Conservation (phyloP, 176 grass and related monocot genomes). For the Aegilops umbellulata region DNA sequence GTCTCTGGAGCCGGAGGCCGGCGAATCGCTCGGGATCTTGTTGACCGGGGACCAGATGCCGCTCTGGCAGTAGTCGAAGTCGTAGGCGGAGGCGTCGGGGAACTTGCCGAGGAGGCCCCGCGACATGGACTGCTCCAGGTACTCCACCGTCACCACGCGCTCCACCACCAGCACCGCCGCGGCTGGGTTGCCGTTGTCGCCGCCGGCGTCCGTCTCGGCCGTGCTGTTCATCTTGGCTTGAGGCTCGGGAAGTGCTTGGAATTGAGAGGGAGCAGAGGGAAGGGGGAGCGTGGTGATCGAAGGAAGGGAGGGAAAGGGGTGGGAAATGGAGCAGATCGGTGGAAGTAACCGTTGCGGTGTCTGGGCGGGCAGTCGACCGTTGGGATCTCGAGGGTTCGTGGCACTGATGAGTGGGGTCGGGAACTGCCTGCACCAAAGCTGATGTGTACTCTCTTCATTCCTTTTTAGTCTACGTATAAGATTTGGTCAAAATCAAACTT, state of each 20-base stretch:
- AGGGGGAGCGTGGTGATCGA: background rate
- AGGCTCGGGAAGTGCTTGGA: background rate
- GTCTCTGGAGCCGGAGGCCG: constrained; percentile 6
- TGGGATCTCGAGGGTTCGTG: background rate
- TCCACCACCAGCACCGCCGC: constrained; percentile 47
- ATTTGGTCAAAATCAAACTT: too few relatives aligned
- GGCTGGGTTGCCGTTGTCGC: background rate
- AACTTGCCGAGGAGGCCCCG: constrained; percentile 80
- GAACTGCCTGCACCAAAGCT: background rate
- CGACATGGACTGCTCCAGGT: constrained; percentile 75
- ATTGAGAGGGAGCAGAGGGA: background rate
- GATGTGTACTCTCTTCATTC: too few relatives aligned
- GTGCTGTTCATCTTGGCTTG: constrained; percentile 20
- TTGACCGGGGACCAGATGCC: constrained; percentile 87
- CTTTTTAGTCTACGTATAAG: too few relatives aligned
- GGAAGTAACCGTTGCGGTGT: constrained; percentile 41
- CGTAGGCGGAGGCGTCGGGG: constrained; percentile 71
- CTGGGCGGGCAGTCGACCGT: constrained; percentile 41
- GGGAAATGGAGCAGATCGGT: background rate
- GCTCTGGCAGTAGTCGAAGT: constrained; percentile 97
- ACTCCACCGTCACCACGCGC: constrained; percentile 93
- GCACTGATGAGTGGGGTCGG: constrained; percentile 5
- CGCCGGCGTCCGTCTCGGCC: background rate
- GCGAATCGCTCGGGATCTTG: constrained; percentile 51
- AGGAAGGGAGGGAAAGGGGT: background rate